These are phyloP conservation scores for Hypericum perforatum DNA, from an alignment of 345 rosid species.

Conservation along the genomic window DNA sequence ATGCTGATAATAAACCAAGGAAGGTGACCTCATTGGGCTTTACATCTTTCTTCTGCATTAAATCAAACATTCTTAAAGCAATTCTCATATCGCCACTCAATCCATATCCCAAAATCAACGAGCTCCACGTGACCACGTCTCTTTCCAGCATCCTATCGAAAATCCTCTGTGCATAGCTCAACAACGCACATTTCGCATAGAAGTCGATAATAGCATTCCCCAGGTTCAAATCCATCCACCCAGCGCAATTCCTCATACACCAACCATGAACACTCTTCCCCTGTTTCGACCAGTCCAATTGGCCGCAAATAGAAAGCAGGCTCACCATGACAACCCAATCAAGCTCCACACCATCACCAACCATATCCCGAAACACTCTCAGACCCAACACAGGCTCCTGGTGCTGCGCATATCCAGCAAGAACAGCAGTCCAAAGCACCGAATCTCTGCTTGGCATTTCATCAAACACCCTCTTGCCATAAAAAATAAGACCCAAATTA, in stretches of 20 bases:
- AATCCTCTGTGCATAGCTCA: slow-evolving; percentile 25
- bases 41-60: slow-evolving; percentile 25
- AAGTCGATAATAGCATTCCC: slow-evolving; percentile 47
- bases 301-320: slow-evolving; percentile 42
- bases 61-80: slow-evolving; percentile 33
- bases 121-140: slow-evolving; percentile 65
- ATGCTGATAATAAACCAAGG: slow-evolving; percentile 55
- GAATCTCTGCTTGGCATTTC: slow-evolving; percentile 41
- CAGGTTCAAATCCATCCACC: slow-evolving; percentile 34
- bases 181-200: slow-evolving; percentile 40
- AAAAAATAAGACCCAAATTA: slow-evolving; percentile 12
- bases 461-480: slow-evolving; percentile 46
- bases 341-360: slow-evolving; percentile 17
- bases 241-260: slow-evolving; percentile 37
- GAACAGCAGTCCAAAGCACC: slow-evolving; percentile 50
- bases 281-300: slow-evolving; percentile 37
- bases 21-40: slow-evolving; percentile 50
- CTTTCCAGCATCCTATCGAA: slow-evolving; percentile 31
- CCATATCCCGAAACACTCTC: slow-evolving; percentile 37
- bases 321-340: slow-evolving; percentile 65
- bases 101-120: slow-evolving; percentile 52
- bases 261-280: slow-evolving; percentile 62
- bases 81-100: slow-evolving; percentile 29
- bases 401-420: slow-evolving; percentile 54
- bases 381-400: slow-evolving; percentile 40